A percentile compares a stretch with the other conserved stretches of the same genome.
These are phyloP conservation scores for Corynespora cassiicola DNA, from an alignment of 2,329 filamentous ascomycete species.

Conservation along the genomic window DNA sequence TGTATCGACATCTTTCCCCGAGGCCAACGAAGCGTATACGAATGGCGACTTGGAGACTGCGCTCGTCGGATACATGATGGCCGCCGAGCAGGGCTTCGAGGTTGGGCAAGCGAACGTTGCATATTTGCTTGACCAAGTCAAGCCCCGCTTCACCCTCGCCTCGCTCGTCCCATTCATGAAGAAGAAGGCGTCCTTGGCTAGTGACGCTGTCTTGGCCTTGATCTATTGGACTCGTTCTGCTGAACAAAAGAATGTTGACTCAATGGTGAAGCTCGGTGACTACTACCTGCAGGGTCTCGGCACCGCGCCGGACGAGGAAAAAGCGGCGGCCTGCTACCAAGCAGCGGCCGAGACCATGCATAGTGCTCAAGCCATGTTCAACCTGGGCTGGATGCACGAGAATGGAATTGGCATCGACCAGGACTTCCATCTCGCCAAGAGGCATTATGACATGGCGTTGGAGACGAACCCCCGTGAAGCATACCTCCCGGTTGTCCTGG, in stretches of 20 bases:
- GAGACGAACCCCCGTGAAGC: slow-evolving; percentile 87
- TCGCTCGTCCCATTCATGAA: slow-evolving; percentile 58
- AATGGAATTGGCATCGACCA: slow-evolving; percentile 92
- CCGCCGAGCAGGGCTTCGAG: slow-evolving; percentile 92
- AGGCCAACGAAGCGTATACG: slow-evolving; percentile 84
- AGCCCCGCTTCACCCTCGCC: slow-evolving; percentile 57
- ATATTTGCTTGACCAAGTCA: slow-evolving; percentile 76
- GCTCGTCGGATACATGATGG: slow-evolving; percentile 81
- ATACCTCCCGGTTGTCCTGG: slow-evolving; percentile 89
- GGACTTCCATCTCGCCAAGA: slow-evolving; percentile 95
- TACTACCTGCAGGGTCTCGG: slow-evolving; percentile 91
- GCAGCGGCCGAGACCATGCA: slow-evolving; percentile 89
- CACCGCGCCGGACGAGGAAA: slow-evolving; percentile 71
- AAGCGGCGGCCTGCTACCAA: slow-evolving; percentile 91
- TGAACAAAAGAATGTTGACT: slow-evolving; percentile 90
- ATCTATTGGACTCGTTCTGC: slow-evolving; percentile 96
- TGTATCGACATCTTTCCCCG: slow-evolving; percentile 79
- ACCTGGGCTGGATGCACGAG: slow-evolving; percentile 99
- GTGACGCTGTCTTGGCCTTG: slow-evolving; percentile 72
- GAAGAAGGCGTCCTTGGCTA: slow-evolving; percentile 55
- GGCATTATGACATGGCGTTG: slow-evolving; percentile 91
- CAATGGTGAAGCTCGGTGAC: slow-evolving; percentile 97
- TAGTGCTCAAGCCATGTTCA: slow-evolving; percentile 95
- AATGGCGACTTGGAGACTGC: slow-evolving; percentile 80
- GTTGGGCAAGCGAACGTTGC: slow-evolving; percentile 89